Evolutionary conservation across 192 early-diverging fungal species (phyloP).

Genomic region (Dispira parvispora): DNA sequence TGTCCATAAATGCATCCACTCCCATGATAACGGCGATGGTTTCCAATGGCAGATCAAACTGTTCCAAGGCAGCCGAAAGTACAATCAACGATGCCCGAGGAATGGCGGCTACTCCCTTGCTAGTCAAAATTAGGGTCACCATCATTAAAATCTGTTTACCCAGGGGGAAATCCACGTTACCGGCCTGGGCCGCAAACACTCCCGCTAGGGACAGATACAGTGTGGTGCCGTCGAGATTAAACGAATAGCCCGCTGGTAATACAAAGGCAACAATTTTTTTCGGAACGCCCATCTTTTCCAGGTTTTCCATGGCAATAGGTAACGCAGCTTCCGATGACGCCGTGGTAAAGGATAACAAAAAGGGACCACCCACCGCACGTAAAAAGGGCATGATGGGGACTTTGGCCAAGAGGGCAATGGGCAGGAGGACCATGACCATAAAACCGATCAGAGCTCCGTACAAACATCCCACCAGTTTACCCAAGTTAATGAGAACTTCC

Average conservation of each 20-base stretch:
- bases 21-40: constrained; percentile 45
- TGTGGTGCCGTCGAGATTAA: constrained; percentile 63
- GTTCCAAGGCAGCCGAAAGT: constrained; percentile 29
- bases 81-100: constrained; percentile 44
- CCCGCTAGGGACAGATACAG: constrained; percentile 48
- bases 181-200: constrained; percentile 53
- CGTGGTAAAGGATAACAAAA: constrained; percentile 56
- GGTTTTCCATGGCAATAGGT: constrained; percentile 49
- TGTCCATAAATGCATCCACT: constrained; percentile 64
- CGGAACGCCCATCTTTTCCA: constrained; percentile 46
- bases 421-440: constrained; percentile 33
- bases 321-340: constrained; percentile 59
- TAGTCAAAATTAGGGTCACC: constrained; percentile 45
- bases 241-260: constrained; percentile 52
- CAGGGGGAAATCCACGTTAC: constrained; percentile 26
- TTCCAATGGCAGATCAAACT: constrained; percentile 36
- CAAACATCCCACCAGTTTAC: constrained; percentile 47
- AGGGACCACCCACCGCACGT: constrained; percentile 33
- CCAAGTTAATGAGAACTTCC: constrained; percentile 32
- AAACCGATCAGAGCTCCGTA: constrained; percentile 42
- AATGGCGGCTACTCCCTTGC: constrained; percentile 47
- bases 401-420: constrained; percentile 34
- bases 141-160: constrained; percentile 46
- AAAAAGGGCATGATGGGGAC: constrained; percentile 37
- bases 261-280: constrained; percentile 47